Base-by-base conservation (phyloP, 2,329 filamentous ascomycete species). In the Hansfordia pulvinata region DNA sequence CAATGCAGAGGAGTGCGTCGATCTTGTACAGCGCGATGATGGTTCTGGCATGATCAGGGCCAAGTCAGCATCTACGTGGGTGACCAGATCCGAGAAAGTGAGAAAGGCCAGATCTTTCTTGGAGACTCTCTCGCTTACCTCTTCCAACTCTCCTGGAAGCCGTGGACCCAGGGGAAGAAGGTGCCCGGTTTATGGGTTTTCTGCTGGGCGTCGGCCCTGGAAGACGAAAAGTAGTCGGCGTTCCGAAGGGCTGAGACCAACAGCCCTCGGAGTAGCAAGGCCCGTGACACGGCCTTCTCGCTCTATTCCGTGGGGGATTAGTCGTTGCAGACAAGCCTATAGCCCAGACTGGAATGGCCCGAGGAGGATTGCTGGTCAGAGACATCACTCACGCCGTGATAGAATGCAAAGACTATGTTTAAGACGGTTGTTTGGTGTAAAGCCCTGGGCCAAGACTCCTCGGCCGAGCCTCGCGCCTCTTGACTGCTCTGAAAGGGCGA, bases 391-490 rank as follows among this genome's bases (percentile, higher is more conserved):
- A 24, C 23, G n/a, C 23, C 23, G 14, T 16, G 17, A 5, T 9
- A 10, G 7, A 58, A 44, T 1, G 47, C 50, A 28, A 59, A 59
- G 2, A 57, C 41, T 2, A 58, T 47, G 16, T 54, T 52, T 3
- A 58, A 28, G 4, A 57, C 32, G 4, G 50, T 40, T 0, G 48
- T 42, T 30, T 54, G 46, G 21, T 50, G 56, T 1, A 47, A 37
- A 12, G 46, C 37, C 23, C 43, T 26, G 4, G 44, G 39, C 49
- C 53, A 42, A 6, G 40, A 30, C 25, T 33, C 28, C 6, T 23
- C 9, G 8, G 7, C 8, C 10, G 6, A 14, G 5, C 4, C 7
- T 8, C 21, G 11, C 6, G 9, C n/a, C 21, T 28, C 38, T 42
- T 26, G 2, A 17, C 11, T 9, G 4, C 10, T 13, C 17, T 4